These are phyloP conservation scores for Oryza coarctata DNA, from an alignment of 176 grass and related monocot species.

Conservation along the genomic window DNA sequence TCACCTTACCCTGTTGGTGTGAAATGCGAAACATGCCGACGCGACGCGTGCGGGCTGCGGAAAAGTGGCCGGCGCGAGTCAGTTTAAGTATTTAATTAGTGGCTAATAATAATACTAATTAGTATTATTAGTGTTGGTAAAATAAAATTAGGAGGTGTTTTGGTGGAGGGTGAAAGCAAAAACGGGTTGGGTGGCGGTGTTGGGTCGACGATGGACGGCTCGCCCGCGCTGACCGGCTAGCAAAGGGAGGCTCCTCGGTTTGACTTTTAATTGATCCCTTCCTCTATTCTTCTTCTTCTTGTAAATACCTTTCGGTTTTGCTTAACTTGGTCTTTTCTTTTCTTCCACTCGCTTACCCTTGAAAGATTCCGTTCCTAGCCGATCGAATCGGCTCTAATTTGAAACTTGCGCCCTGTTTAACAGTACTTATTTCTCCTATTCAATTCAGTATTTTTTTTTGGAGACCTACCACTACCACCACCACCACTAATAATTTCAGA, in stretches of 20 bases:
- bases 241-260: background rate
- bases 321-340: constrained; percentile 10
- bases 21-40: background rate
- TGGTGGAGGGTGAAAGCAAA: background rate
- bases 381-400: background rate
- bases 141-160: no score
- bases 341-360: background rate
- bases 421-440: no score
- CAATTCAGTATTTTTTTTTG: no score
- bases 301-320: no score
- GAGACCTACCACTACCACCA: no score
- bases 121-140: background rate
- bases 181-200: background rate
- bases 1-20: background rate
- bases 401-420: background rate
- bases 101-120: no score
- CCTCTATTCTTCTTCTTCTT: background rate
- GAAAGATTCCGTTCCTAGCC: constrained; percentile 35
- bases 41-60: background rate
- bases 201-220: constrained; percentile 9
- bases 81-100: background rate
- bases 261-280: constrained; percentile 41
- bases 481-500: no score
- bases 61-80: background rate
- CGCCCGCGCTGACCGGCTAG: constrained; percentile 25